A percentile compares a stretch with the other conserved stretches of the same genome.
Evolutionary conservation across 805 yeast genomes (phyloP).

Genomic region (Phaffomyces thermotolerans): DNA sequence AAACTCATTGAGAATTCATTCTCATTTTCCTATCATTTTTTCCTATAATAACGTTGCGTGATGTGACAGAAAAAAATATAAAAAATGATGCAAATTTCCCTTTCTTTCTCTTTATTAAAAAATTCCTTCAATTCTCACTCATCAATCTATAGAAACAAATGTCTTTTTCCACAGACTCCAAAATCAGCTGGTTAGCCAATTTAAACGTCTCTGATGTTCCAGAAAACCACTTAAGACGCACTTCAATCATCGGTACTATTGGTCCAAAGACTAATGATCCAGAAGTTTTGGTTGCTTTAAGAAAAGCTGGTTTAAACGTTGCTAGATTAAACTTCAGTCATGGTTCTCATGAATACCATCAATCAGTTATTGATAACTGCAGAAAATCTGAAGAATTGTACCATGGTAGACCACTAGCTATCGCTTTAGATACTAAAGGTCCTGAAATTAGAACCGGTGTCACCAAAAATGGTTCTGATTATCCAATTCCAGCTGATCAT

Average conservation of each 20-base stretch:
- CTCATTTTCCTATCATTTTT: neutral
- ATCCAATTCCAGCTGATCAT: slow-evolving; percentile 76
- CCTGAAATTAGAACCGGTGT: slow-evolving; percentile 99
- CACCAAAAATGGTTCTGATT: slow-evolving; percentile 74
- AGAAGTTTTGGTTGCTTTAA: slow-evolving; percentile 74
- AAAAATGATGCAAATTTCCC: too few species aligned
- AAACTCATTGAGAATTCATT: too few species aligned
- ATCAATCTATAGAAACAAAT: slow-evolving; percentile 1
- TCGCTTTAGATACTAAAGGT: slow-evolving; percentile 98
- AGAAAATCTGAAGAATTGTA: slow-evolving; percentile 86
- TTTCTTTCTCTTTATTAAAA: too few species aligned
- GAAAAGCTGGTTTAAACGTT: slow-evolving; percentile 96
- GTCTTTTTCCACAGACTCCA: slow-evolving; percentile 16
- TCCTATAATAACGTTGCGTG: slow-evolving; percentile 5
- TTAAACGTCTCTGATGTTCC: slow-evolving; percentile 23
- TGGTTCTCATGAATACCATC: slow-evolving; percentile 97
- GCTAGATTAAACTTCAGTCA: slow-evolving; percentile 99
- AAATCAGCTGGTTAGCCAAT: slow-evolving; percentile 24
- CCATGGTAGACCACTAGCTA: slow-evolving; percentile 95
- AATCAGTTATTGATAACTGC: slow-evolving; percentile 92
- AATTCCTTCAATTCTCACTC: neutral
- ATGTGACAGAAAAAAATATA: neutral
- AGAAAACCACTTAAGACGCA: slow-evolving; percentile 49
- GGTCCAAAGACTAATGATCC: slow-evolving; percentile 96
- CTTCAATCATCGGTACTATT: slow-evolving; percentile 96